These are phyloP conservation scores for Cladosporium sp. DNA, from an alignment of 2,329 filamentous ascomycete species.

Conservation along the genomic window DNA sequence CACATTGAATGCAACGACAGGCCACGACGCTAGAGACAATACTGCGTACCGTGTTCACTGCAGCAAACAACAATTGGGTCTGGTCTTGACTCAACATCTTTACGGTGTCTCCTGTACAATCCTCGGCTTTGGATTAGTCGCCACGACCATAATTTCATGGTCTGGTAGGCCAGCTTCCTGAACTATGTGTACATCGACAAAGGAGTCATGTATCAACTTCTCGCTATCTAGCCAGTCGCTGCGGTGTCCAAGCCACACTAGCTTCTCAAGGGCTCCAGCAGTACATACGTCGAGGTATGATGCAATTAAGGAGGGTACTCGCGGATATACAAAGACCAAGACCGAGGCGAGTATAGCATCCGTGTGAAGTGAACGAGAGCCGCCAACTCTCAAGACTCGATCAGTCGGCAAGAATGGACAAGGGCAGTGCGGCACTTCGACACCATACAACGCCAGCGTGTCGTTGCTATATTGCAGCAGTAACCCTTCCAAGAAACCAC, in stretches of 20 bases:
- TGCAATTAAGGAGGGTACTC: constrained; percentile 41
- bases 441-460: constrained; percentile 36
- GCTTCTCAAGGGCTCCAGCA: constrained; percentile 26
- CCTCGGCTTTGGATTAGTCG: constrained; percentile 11
- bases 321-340: constrained; percentile 54
- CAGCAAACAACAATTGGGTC: not conserved
- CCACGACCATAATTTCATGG: constrained; percentile 21
- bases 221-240: constrained; percentile 36
- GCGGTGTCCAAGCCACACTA: constrained; percentile 42
- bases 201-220: constrained; percentile 13
- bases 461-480: constrained; percentile 31
- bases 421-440: constrained; percentile 44
- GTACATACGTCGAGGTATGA: constrained; percentile 40
- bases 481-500: constrained; percentile 46
- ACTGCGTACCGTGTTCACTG: not conserved
- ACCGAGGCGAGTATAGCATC: constrained; percentile 38
- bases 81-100: not conserved
- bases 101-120: not conserved
- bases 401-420: constrained; percentile 43
- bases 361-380: constrained; percentile 40
- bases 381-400: constrained; percentile 39
- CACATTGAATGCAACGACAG: not conserved
- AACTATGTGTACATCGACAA: not conserved
- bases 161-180: constrained; percentile 15
- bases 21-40: not conserved